phyloP scores from a whole-genome alignment of 164 flowering plant genomes.

The Macadamia integrifolia region DNA sequence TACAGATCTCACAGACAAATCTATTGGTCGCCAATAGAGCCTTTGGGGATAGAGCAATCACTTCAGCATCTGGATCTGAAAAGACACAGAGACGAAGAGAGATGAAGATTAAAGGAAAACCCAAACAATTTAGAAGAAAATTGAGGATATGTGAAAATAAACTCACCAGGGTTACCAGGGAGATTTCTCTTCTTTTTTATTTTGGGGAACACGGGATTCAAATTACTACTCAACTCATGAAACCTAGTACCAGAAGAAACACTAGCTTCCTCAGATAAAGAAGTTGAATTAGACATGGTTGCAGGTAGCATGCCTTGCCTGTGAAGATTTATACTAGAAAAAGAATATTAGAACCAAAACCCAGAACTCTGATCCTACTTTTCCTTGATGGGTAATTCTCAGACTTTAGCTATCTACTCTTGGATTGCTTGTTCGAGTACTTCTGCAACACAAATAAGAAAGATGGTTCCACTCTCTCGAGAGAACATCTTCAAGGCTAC shows the following conservation, averaged over 20 bases:
- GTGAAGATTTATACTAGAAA: conserved; percentile 19
- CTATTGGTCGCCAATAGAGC: conserved; percentile 77
- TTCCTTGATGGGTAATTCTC: conserved; percentile 28
- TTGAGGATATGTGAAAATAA: background rate
- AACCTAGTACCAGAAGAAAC: conserved; percentile 43
- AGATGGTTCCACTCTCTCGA: conserved; percentile 20
- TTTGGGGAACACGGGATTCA: conserved; percentile 35
- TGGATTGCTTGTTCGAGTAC: conserved; percentile 53
- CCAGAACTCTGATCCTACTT: background rate
- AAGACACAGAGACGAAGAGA: background rate
- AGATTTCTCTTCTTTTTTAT: conserved; percentile 75
- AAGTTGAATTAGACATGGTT: conserved; percentile 61
- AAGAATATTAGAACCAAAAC: conserved; percentile 15
- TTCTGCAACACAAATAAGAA: conserved; percentile 29
- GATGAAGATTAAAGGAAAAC: background rate
- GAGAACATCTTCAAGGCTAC: conserved; percentile 15
- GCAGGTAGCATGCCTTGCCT: conserved; percentile 40
- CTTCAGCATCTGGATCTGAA: conserved; percentile 92
- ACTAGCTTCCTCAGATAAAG: conserved; percentile 70
- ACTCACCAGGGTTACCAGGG: conserved; percentile 90
- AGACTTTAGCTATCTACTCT: conserved; percentile 41
- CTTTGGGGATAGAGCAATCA: conserved; percentile 83
- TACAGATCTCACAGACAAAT: conserved; percentile 91
- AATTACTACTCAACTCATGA: conserved; percentile 35
- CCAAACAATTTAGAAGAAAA: background rate